Conservation (phyloP, 1,284 basidiomycete genomes). For the Cryptococcus neoformans region DNA sequence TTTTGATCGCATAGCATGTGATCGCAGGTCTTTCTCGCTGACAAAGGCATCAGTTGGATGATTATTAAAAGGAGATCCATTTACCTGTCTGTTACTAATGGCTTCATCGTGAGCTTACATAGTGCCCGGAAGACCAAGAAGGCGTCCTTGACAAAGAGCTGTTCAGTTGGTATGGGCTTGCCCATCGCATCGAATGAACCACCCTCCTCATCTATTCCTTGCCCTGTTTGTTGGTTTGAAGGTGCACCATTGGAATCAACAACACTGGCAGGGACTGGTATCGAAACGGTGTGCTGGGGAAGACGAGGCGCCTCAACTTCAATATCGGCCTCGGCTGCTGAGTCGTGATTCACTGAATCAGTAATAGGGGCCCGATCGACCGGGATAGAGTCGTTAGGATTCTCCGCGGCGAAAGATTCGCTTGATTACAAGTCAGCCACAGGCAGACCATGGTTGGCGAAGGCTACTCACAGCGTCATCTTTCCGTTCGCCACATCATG, state of each 20-base stretch:
- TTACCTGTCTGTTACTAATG: slow-evolving; percentile 85
- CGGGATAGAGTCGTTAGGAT: slow-evolving; percentile 48
- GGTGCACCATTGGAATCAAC: neutral
- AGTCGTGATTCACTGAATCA: slow-evolving; percentile 3
- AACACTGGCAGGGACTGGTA: slow-evolving; percentile 10
- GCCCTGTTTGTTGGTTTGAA: neutral
- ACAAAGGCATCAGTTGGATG: neutral
- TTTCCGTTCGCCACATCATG: slow-evolving; percentile 7
- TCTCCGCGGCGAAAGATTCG: slow-evolving; percentile 41
- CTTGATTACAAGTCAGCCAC: neutral
- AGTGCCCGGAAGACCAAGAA: slow-evolving; percentile 93
- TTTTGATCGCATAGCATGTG: slow-evolving; percentile 94
- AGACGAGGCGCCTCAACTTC: slow-evolving; percentile 14
- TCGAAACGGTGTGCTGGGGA: slow-evolving; percentile 31
- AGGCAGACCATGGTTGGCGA: neutral
- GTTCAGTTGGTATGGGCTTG: slow-evolving; percentile 53
- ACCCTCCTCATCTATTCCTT: slow-evolving; percentile 23
- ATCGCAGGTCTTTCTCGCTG: slow-evolving; percentile 88
- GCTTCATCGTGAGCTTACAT: slow-evolving; percentile 98
- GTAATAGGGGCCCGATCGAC: slow-evolving; percentile 29
- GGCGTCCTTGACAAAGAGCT: slow-evolving; percentile 91
- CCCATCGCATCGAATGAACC: slow-evolving; percentile 34
- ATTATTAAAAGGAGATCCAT: slow-evolving; percentile 19
- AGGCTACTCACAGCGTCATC: slow-evolving; percentile 30
- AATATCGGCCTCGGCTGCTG: neutral